Conservation (phyloP, 768 basidiomycete species). For the Lactifluus hygrophoroides region DNA sequence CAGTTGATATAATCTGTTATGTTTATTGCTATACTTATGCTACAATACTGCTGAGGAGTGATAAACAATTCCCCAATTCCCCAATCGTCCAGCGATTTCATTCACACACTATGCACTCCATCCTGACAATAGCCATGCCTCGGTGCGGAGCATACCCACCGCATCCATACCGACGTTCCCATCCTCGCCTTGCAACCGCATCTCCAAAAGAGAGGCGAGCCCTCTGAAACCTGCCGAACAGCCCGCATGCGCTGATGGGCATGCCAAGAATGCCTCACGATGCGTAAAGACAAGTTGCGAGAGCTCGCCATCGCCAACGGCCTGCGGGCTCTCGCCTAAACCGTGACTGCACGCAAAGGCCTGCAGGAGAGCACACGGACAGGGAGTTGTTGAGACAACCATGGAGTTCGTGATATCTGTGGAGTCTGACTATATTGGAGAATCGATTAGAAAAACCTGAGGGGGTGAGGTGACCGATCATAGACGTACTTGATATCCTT, state of each 20-base stretch:
- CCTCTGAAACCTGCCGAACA: constrained; percentile 9
- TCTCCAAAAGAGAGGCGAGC: constrained; percentile 9
- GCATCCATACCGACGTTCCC: constrained; percentile 3
- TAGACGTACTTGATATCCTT: constrained; percentile 10
- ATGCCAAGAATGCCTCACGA: constrained; percentile 12
- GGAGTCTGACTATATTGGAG: constrained; percentile 7
- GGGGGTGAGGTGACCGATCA: no score
- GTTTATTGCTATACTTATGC: not conserved
- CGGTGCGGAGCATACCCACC: constrained; percentile 10
- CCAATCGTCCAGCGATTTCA: not conserved
- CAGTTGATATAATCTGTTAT: no score
- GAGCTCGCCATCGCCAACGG: constrained; percentile 5
- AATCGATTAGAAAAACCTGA: not conserved
- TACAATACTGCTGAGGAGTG: not conserved
- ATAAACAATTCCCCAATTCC: constrained; percentile 1
- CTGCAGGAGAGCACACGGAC: constrained; percentile 10
- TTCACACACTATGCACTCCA: not conserved
- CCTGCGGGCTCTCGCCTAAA: not conserved
- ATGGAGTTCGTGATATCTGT: not conserved
- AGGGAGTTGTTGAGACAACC: not conserved
- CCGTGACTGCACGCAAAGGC: constrained; percentile 5
- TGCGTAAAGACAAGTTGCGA: constrained; percentile 12
- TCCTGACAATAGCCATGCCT: constrained; percentile 15
- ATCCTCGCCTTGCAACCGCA: not conserved
- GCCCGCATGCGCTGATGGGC: constrained; percentile 8